Percentiles rank a stretch among this genome's conserved stretches.
Conservation (phyloP, 108 stramenopile species). For the Ochromonas danica region DNA sequence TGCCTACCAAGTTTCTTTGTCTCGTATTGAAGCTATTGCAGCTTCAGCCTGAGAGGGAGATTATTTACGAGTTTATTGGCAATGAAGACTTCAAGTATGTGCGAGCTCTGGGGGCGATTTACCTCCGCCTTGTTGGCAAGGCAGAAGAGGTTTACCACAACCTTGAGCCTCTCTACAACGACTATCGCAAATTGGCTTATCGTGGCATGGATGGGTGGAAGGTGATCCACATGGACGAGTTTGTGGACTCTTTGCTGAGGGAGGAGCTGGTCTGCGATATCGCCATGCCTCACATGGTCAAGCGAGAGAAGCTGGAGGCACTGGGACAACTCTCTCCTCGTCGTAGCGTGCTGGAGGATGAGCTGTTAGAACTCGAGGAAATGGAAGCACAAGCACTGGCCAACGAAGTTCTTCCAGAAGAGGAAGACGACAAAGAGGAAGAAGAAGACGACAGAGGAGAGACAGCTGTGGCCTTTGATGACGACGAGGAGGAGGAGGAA, state of each 20-base stretch:
- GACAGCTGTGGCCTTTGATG: background rate
- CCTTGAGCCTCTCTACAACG: constrained; percentile 84
- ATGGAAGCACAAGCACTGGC: no score
- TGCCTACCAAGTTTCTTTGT: constrained; percentile 89
- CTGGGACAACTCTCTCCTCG: constrained; percentile 52
- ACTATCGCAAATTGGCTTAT: constrained; percentile 71
- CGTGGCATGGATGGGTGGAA: constrained; percentile 70
- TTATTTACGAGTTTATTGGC: constrained; percentile 76
- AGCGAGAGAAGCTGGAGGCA: constrained; percentile 69
- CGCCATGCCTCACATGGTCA: constrained; percentile 81
- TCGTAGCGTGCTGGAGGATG: constrained; percentile 44
- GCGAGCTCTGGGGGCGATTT: constrained; percentile 86
- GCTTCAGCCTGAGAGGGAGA: constrained; percentile 87
- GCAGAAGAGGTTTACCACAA: constrained; percentile 83
- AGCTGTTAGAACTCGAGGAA: constrained; percentile 40
- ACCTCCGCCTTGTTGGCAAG: constrained; percentile 82
- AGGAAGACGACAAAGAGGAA: constrained; percentile 11
- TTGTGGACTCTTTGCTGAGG: constrained; percentile 70
- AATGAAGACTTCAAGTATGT: constrained; percentile 97
- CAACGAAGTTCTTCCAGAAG: constrained; percentile 14
- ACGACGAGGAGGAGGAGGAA: constrained; percentile 21
- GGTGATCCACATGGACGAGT: constrained; percentile 80
- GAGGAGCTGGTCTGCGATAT: constrained; percentile 77
- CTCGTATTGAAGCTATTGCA: constrained; percentile 91
- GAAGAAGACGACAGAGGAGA: constrained; percentile 8